A percentile compares a stretch with the other conserved stretches of the same genome.
Conservation (phyloP, 305 asterid genomes). For the Rubia balearica region DNA sequence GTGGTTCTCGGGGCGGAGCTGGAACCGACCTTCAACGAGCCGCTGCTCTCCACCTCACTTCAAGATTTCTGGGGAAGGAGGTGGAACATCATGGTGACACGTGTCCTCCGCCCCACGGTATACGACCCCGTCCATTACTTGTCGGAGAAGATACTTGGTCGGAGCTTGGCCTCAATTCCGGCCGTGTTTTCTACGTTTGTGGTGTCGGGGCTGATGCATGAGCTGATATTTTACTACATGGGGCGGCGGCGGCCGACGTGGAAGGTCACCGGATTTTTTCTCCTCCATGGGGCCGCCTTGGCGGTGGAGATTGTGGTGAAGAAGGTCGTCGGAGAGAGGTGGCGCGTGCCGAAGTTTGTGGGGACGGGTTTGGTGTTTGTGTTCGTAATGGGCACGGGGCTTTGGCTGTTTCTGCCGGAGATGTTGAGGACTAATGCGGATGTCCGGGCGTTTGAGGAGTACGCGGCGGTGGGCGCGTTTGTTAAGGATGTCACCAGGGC, state of each 20-base stretch:
- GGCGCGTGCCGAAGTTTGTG: conserved; percentile 35
- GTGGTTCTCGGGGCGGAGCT: conserved; percentile 42
- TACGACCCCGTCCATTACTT: conserved; percentile 41
- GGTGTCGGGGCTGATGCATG: conserved; percentile 63
- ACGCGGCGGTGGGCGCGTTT: conserved; percentile 44
- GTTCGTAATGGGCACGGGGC: conserved; percentile 37
- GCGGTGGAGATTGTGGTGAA: conserved; percentile 33
- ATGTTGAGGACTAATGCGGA: conserved; percentile 37
- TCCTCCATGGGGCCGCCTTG: conserved; percentile 51
- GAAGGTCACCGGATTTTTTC: conserved; percentile 46
- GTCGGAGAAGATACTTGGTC: conserved; percentile 29
- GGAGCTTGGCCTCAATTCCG: conserved; percentile 39
- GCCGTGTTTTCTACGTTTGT: conserved; percentile 48
- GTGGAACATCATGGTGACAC: conserved; percentile 76
- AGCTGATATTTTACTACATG: conserved; percentile 55
- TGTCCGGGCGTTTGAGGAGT: conserved; percentile 46
- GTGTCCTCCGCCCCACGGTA: conserved; percentile 60
- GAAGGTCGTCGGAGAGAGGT: conserved; percentile 35
- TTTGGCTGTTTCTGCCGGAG: conserved; percentile 55
- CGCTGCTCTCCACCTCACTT: conserved; percentile 56
- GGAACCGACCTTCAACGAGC: conserved; percentile 69
- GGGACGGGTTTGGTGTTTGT: conserved; percentile 34
- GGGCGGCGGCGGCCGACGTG: conserved; percentile 54
- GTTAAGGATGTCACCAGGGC: conserved; percentile 39
- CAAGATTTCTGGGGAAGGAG: conserved; percentile 81